Percentiles rank a stretch among this genome's conserved stretches.
phyloP scores from a whole-genome alignment of 345 rosid species.

The Lagerstroemia speciosa region DNA sequence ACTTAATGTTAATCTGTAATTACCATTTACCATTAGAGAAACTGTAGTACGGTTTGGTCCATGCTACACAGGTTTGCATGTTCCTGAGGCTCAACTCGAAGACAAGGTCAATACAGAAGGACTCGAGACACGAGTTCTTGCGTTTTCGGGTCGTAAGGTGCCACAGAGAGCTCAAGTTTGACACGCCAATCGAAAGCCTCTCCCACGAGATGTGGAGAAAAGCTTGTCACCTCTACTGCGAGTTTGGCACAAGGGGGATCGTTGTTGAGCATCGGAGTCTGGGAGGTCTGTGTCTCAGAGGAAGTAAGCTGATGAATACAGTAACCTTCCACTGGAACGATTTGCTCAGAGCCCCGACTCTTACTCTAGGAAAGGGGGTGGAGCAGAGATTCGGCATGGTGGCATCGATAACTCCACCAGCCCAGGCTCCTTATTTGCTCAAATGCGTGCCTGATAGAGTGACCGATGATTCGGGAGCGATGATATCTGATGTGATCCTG shows the following conservation, averaged over 20 bases:
- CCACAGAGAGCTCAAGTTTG: slow-evolving; percentile 62
- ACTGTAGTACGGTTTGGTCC: not conserved
- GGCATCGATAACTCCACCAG: slow-evolving; percentile 77
- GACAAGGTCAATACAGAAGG: slow-evolving; percentile 22
- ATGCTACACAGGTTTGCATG: slow-evolving; percentile 45
- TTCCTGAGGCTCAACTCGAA: slow-evolving; percentile 34
- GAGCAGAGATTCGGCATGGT: slow-evolving; percentile 32
- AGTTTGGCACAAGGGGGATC: slow-evolving; percentile 70
- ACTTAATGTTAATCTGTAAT: not conserved
- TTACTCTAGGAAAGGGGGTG: slow-evolving; percentile 40
- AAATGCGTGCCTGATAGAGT: slow-evolving; percentile 90
- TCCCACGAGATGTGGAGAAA: slow-evolving; percentile 50
- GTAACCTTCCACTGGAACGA: slow-evolving; percentile 62
- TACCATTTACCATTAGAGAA: not conserved
- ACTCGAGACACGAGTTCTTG: slow-evolving; percentile 27
- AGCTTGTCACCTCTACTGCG: slow-evolving; percentile 62
- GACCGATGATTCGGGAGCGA: slow-evolving; percentile 85
- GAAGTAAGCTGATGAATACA: slow-evolving; percentile 29
- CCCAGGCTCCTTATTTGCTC: slow-evolving; percentile 73
- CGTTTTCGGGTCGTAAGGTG: slow-evolving; percentile 51
- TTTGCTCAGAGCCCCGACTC: slow-evolving; percentile 55
- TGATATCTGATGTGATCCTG: slow-evolving; percentile 78
- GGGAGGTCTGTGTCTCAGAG: slow-evolving; percentile 34
- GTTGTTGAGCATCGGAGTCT: slow-evolving; percentile 38
- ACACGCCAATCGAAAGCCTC: slow-evolving; percentile 30